These are phyloP conservation scores for Trichoderma parareesei DNA, from an alignment of 495 filamentous ascomycete species.

Conservation along the genomic window DNA sequence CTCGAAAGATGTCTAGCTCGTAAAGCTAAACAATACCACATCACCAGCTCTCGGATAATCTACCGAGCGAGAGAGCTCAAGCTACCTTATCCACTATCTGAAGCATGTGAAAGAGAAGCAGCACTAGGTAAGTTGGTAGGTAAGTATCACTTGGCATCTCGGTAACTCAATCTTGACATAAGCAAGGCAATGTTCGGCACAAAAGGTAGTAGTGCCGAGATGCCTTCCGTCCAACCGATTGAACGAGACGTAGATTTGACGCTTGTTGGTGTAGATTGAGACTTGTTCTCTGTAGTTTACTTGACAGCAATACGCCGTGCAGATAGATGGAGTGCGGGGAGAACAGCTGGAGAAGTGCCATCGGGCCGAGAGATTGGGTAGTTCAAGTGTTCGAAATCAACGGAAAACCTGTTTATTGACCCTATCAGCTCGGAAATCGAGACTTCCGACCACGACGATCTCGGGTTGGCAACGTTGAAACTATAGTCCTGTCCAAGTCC, in stretches of 20 bases:
- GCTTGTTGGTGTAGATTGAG: not conserved
- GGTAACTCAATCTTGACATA: not conserved
- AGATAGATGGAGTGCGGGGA: not conserved
- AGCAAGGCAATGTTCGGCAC: not conserved
- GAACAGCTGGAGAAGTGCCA: not conserved
- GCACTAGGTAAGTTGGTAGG: not conserved
- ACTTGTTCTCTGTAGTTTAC: not conserved
- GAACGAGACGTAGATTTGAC: not conserved
- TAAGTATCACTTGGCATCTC: not conserved
- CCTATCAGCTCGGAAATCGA: not conserved
- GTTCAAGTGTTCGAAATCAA: not conserved
- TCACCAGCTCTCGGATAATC: constrained; percentile 8
- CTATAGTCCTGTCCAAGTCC: not conserved
- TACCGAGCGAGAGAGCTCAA: not conserved
- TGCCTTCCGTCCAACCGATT: not conserved
- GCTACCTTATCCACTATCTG: not conserved
- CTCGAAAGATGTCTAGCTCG: not conserved
- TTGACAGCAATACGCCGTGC: not conserved
- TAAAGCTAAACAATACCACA: not conserved
- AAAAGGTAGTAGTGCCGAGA: not conserved
- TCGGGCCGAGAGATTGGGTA: not conserved
- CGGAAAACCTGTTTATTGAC: not conserved
- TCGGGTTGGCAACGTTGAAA: not conserved
- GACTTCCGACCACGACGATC: not conserved
- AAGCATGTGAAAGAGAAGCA: constrained; percentile 7